phyloP scores from a whole-genome alignment of 2,329 filamentous ascomycete species.

The Dactylella cylindrospora region DNA sequence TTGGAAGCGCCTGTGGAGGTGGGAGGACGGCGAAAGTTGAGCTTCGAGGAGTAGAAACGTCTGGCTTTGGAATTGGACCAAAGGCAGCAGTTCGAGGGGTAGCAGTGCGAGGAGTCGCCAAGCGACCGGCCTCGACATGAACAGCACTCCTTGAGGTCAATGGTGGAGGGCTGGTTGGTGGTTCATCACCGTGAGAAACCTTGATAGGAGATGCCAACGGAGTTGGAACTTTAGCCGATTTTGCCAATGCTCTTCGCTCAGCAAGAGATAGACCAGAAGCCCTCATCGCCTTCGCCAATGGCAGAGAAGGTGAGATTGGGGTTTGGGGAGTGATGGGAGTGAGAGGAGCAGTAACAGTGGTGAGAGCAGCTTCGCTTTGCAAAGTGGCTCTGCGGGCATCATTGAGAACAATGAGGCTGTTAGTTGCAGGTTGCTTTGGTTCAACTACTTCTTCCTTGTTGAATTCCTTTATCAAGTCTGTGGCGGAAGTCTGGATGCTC shows the following conservation, averaged over 20 bases:
- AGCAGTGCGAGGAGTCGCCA: slow-evolving; percentile 39
- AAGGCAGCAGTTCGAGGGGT: slow-evolving; percentile 41
- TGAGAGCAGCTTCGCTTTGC: slow-evolving; percentile 14
- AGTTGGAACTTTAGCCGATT: slow-evolving; percentile 36
- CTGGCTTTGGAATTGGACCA: slow-evolving; percentile 29
- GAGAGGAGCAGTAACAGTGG: slow-evolving; percentile 8
- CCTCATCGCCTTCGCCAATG: slow-evolving; percentile 30
- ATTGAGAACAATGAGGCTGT: slow-evolving; percentile 31
- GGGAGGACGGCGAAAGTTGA: slow-evolving; percentile 33
- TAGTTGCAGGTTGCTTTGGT: slow-evolving; percentile 22
- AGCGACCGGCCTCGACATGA: slow-evolving; percentile 38
- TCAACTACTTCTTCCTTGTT: slow-evolving; percentile 21
- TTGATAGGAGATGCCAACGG: slow-evolving; percentile 23
- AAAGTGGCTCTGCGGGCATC: slow-evolving; percentile 25
- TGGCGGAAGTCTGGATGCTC: slow-evolving; percentile 39
- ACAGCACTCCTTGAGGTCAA: slow-evolving; percentile 38
- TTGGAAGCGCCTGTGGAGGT: slow-evolving; percentile 8
- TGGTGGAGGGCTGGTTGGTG: slow-evolving; percentile 34
- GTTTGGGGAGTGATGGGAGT: slow-evolving; percentile 31
- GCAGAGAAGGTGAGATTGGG: slow-evolving; percentile 40
- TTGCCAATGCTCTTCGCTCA: slow-evolving; percentile 37
- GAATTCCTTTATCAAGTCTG: slow-evolving; percentile 28
- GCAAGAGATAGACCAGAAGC: slow-evolving; percentile 36
- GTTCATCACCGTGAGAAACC: slow-evolving; percentile 13
- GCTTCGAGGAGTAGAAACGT: slow-evolving; percentile 37